Evolutionary conservation across 148 eudicot genomes (phyloP), one percentile per base, ranked within the genome.

Genomic region (Cornus controversa): DNA sequence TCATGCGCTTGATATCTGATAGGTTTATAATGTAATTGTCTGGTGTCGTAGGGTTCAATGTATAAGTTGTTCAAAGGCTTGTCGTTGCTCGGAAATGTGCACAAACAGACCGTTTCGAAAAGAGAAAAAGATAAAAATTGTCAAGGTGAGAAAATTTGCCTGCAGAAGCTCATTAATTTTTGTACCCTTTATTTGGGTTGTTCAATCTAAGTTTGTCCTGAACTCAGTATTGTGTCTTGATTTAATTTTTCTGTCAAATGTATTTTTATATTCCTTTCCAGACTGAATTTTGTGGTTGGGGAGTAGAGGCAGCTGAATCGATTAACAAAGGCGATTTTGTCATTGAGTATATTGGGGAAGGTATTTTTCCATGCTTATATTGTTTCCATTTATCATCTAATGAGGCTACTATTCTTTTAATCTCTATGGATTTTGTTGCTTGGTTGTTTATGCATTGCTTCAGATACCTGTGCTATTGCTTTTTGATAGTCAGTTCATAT

Each of bases 201-300:
- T 10, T 24, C 45, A 14, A 15, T 10, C 42, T 65, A 65, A 2
- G 4, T 31, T 50, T 73, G 29, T 72, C 27, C 7, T 78, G 10
- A 50, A 69, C 4, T 13, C 67, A 60, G 54, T 62, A 34, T 25
- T 6, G 8, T 60, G 20, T 20, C 64, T 60, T 18, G 8, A 22
- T 40, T 9, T 54, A 54, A 2, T 2, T 20, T 54, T 14, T 4
- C 22, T 14, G 20, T 14, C 22, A 27, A 40, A 6, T 37, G 22
- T 76, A 29, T 71, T 54, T 31, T 64, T 72, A 47, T 40, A 57
- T 66, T 62, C 27, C 73, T 72, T 76, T 67, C 28, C 77, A 96
- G 99, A 96, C 99, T 14, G 92, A 89, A 82, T 82, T 75, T 74
- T 94, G 98, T 82, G 98, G 97, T 45, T 92, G 97, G 98, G 95